Conservation (phyloP, 202 grass and related monocot species). For the Bolboschoenoplectus hybrid region DNA sequence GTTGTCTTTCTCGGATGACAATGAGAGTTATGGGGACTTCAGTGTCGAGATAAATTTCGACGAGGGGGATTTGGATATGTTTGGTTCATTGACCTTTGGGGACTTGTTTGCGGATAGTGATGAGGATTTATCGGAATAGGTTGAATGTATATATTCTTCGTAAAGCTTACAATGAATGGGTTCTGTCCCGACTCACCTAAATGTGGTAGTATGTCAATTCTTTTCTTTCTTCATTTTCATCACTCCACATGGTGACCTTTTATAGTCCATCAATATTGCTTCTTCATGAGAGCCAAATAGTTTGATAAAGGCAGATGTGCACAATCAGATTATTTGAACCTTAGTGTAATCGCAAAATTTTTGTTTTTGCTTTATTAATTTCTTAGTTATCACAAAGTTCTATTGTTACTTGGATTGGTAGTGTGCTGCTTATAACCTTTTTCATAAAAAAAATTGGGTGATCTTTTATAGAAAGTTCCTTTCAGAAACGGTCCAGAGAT, state of each 20-base stretch:
- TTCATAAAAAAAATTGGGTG: background rate
- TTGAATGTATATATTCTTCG: slow-evolving; percentile 17
- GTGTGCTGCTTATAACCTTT: background rate
- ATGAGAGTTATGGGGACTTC: slow-evolving; percentile 35
- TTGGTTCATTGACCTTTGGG: slow-evolving; percentile 4
- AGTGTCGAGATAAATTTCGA: slow-evolving; percentile 27
- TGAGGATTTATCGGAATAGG: background rate
- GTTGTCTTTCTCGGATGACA: slow-evolving; percentile 7
- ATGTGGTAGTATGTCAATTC: background rate
- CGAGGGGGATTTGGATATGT: slow-evolving; percentile 19
- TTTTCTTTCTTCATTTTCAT: background rate
- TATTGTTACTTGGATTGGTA: background rate
- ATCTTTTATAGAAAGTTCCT: background rate
- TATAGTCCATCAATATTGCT: background rate
- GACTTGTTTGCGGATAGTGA: slow-evolving; percentile 30
- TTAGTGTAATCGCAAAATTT: background rate
- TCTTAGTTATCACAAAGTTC: background rate
- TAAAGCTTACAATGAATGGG: background rate
- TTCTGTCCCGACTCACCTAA: background rate
- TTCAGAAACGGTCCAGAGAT: background rate
- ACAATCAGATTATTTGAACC: background rate
- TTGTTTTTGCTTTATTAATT: background rate
- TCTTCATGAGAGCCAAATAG: background rate
- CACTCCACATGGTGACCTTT: background rate
- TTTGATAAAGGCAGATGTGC: slow-evolving; percentile 1